A percentile compares a stretch with the other conserved stretches of the same genome.
Conservation (phyloP, 768 basidiomycete genomes). For the Udeniomyces megalosporus region DNA sequence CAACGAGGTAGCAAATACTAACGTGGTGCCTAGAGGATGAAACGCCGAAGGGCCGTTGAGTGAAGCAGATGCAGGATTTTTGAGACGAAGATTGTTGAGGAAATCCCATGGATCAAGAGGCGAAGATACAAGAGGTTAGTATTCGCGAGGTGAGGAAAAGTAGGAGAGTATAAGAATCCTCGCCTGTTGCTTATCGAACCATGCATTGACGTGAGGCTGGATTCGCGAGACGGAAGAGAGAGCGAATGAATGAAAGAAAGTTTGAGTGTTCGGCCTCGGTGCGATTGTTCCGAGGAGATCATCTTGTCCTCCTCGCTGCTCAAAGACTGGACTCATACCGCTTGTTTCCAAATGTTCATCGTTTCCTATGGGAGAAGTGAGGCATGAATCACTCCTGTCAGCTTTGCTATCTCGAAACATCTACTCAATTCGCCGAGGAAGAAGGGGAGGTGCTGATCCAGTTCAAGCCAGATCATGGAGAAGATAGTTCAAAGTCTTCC, state of each 20-base stretch:
- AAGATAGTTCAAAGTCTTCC: too few relatives aligned
- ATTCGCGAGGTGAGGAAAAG: too few relatives aligned
- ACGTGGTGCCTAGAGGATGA: neutral
- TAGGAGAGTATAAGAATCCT: neutral
- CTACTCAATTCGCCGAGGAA: neutral
- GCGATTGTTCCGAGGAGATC: neutral
- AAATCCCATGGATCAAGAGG: neutral
- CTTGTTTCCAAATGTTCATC: conserved; percentile 5
- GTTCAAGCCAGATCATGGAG: too few relatives aligned
- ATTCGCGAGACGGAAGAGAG: neutral
- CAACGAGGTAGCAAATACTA: neutral
- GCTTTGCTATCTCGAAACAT: neutral
- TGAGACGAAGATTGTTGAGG: neutral
- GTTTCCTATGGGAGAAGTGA: neutral
- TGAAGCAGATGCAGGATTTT: too few relatives aligned
- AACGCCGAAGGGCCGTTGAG: neutral
- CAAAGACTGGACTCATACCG: neutral
- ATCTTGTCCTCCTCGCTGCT: too few relatives aligned
- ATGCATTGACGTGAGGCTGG: conserved; percentile 7
- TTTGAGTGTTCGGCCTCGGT: too few relatives aligned
- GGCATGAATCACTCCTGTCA: neutral
- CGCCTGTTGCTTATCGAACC: conserved; percentile 7
- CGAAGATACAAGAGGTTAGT: neutral
- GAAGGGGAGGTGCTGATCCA: too few relatives aligned
- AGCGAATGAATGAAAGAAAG: neutral